Base-by-base conservation (phyloP, 2,329 filamentous ascomycete genomes). In the Parastagonospora nodorum region DNA sequence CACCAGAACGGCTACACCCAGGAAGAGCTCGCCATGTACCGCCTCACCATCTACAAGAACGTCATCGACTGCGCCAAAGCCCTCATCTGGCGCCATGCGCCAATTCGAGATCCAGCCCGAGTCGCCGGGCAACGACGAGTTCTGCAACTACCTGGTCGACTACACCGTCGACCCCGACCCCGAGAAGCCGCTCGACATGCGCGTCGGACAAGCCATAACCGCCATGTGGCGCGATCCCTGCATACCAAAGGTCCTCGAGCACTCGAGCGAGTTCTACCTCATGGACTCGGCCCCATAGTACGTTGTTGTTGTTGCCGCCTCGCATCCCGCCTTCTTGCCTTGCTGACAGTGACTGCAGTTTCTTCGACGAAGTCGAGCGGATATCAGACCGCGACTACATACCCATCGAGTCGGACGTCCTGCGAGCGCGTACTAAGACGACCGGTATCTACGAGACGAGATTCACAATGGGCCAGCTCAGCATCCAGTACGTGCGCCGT, bases 211-310 rank as follows among this genome's bases (percentile, higher is more conserved):
- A 50, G 94, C 94, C 12, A 87, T 97, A 32, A 85, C 88, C 60
- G 88, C 90, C 46, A 79, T 99, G 71, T 99, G 94, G 94, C 88
- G 88, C 64, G 94, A 99, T 69, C 88, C 90, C 7, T 88, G 88
- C 62, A 90, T 90, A 64, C 85, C 89, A 47, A 85, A 84, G 61
- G 83, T 97, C 32, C 88, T 97, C 82, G 90, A 96, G 68, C 90
- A 94, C 71, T 90, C 96, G 73, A 96, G 92, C 71, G 93, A 99
- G 76, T 99, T 99, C 74, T 99, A 99, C 72, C 80, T 99, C 51
- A 99, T 99, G 94, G 94, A 99, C 75, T 99, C 94, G 19, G 94
- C 94, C 45, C 92, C 92, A 78, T 99, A 99, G 93, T 99, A 83
- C 73, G 89, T 63, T 53, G 12, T 15, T 28, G 89, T 63, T 53